Base-by-base conservation (phyloP, 371 early-diverging fungal genomes). In the Apophysomyces sp. region DNA sequence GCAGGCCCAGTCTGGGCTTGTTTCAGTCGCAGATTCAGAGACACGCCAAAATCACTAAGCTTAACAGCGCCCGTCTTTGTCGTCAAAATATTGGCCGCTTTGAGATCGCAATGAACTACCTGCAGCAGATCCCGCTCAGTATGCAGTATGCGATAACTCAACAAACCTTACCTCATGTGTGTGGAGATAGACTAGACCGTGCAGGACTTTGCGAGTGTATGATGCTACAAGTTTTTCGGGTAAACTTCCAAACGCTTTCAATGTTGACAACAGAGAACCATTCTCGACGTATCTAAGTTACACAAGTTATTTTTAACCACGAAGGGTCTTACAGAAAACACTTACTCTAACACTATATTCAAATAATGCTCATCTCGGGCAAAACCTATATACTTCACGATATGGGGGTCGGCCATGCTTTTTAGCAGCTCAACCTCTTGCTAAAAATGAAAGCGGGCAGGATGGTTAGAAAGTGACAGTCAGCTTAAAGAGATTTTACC, bases 91-190 rank as follows among this genome's bases (percentile, higher is more conserved):
- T 97, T 97, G 75, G 93, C 94, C 1, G 93, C 94, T 72, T 99
- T 99, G 41, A 98, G 75, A 74, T 99, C 98, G 58, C 99, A 87
- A 72, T 99, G 99, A 5, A 89, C 91, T 9, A 91, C 88, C 71
- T 89, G 61, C 9, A 49, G 15, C 1, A n/a, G 13, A 53, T 18
- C 21, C 16, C n/a, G 6, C 9, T 44, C 49, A 44, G 27, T 18
- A 44, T 6, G 49, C 21, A 21, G n/a, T 6, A 41, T 41, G 18
- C n/a, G 16, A 18, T 16, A 1, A 7, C 9, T 41, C 2, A 15
- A 18, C 21, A 8, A 57, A 36, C 1, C 11, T 29, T 56, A 63
- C 73, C 65, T 82, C 89, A 67, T 92, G 89, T 1, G 86, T 88
- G 69, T 98, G 99, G 31, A 98, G 83, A 76, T 95, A 98, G 0